Base-by-base conservation (phyloP, 495 filamentous ascomycete genomes). In the Penicillium manginii region DNA sequence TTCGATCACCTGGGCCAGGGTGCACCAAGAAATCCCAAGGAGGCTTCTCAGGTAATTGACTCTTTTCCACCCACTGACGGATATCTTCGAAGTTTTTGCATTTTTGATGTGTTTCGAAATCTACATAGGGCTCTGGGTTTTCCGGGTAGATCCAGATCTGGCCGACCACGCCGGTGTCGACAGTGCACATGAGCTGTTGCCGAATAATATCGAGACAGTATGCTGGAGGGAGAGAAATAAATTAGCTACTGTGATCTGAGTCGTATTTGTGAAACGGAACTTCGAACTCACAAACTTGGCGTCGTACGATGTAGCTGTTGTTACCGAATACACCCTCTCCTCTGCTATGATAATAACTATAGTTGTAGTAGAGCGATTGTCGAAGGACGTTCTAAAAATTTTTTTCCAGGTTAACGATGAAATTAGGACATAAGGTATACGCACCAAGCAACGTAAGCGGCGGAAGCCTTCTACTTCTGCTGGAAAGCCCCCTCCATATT, bases 391-490 rank as follows among this genome's bases (percentile, higher is more conserved):
- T 83, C 76, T 78, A 11, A 9, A 18, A 22, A 26, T 11, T n/a
- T n/a, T n/a, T n/a, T n/a, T n/a, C n/a, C n/a, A n/a, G 9, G 35
- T 26, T 15, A 26, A 29, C 46, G 23, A 21, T 33, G 22, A 8
- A 4, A 21, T 2, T 15, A 19, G 37, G 12, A n/a, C 14, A 17
- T 18, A 3, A 19, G 5, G 5, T 17, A 9, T n/a, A 43, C 40
- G 58, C 61, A 81, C 79, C 61, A 85, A 61, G 49, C 84, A 87
- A 56, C 85, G 83, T 3, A 86, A 63, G 57, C 86, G 83, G 55
- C 85, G 84, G 12, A 86, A 60, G 0, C 83, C 83, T 63, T 84
- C 83, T 9, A 85, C 70, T 51, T 84, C 82, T 0, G 79, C 83
- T 2, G 80, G 76, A 54, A 57, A 77, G 0, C 83, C 84, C 9